phyloP scores from a whole-genome alignment of 2,329 filamentous ascomycete genomes.

The Nakataea oryzae region DNA sequence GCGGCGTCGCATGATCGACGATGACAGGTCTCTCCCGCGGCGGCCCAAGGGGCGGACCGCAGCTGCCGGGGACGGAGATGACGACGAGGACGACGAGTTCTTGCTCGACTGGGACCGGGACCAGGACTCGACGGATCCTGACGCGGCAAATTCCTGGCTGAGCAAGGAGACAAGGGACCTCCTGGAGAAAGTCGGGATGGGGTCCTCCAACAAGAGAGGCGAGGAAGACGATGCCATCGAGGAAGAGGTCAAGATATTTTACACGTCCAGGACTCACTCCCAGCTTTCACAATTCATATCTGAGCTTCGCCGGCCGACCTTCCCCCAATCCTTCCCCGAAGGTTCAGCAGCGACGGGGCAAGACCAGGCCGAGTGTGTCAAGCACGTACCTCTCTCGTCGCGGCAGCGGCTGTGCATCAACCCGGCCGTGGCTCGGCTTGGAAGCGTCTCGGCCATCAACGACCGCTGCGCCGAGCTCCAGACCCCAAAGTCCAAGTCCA shows the following conservation, averaged over 20 bases:
- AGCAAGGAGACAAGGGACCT: slow-evolving; percentile 68
- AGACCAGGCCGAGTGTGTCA: slow-evolving; percentile 37
- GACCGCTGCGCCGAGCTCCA: slow-evolving; percentile 88
- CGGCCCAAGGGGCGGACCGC: slow-evolving; percentile 2
- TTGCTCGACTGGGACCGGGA: slow-evolving; percentile 53
- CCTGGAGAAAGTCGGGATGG: slow-evolving; percentile 54
- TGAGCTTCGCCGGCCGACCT: slow-evolving; percentile 67
- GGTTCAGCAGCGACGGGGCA: slow-evolving; percentile 14
- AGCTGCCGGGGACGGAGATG: background rate
- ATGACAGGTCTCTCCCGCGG: slow-evolving; percentile 19
- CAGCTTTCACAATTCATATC: slow-evolving; percentile 81
- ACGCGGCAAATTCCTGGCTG: slow-evolving; percentile 31
- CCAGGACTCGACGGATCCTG: background rate
- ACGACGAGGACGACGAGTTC: slow-evolving; percentile 57
- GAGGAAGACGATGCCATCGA: slow-evolving; percentile 36
- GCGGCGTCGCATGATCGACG: slow-evolving; percentile 30
- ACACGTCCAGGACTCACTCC: slow-evolving; percentile 87
- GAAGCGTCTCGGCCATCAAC: slow-evolving; percentile 73
- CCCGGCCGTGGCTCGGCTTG: slow-evolving; percentile 61
- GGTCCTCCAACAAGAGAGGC: slow-evolving; percentile 19
- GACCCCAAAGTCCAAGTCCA: slow-evolving; percentile 52
- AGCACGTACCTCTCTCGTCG: slow-evolving; percentile 75
- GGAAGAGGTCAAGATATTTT: slow-evolving; percentile 75
- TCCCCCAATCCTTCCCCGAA: slow-evolving; percentile 59
- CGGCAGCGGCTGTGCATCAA: slow-evolving; percentile 89